Percentiles rank a stretch among this genome's conserved stretches.
Evolutionary conservation across 2,329 filamentous ascomycete genomes (phyloP).

Genomic region (Blumeria hordei): DNA sequence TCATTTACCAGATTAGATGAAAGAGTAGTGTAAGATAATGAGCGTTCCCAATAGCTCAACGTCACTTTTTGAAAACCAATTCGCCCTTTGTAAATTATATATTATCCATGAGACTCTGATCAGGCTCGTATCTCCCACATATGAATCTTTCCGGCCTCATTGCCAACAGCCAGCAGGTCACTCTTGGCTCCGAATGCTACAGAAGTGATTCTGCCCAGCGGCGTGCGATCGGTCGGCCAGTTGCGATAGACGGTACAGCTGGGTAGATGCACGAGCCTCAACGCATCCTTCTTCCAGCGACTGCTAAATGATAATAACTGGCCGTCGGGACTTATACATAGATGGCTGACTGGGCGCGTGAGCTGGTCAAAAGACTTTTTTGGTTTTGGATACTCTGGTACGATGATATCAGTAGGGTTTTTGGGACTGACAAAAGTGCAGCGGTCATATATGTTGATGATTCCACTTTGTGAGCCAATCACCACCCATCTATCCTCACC

Average conservation of each 20-base stretch:
- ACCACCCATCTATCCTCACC: constrained; percentile 78
- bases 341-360: constrained; percentile 56
- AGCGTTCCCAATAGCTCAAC: too few species aligned
- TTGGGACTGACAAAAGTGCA: constrained; percentile 17
- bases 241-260: constrained; percentile 88
- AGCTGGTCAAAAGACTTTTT: constrained; percentile 59
- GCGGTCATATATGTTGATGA: constrained; percentile 86
- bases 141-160: constrained; percentile 68
- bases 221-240: constrained; percentile 83
- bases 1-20: too few species aligned
- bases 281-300: constrained; percentile 65
- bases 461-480: constrained; percentile 62
- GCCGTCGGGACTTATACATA: constrained; percentile 69
- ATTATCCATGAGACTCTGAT: not conserved
- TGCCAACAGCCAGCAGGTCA: constrained; percentile 59
- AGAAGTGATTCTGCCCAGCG: constrained; percentile 57
- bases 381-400: constrained; percentile 48
- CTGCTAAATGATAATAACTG: constrained; percentile 76
- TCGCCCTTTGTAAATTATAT: too few species aligned
- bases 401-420: constrained; percentile 18
- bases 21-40: too few species aligned
- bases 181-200: constrained; percentile 43
- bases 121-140: constrained; percentile 52
- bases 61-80: too few species aligned
- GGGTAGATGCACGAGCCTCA: constrained; percentile 71